Evolutionary conservation across 805 yeast species (phyloP), one percentile per base, ranked within the genome.

Genomic region (Tetrapisispora fleetii): DNA sequence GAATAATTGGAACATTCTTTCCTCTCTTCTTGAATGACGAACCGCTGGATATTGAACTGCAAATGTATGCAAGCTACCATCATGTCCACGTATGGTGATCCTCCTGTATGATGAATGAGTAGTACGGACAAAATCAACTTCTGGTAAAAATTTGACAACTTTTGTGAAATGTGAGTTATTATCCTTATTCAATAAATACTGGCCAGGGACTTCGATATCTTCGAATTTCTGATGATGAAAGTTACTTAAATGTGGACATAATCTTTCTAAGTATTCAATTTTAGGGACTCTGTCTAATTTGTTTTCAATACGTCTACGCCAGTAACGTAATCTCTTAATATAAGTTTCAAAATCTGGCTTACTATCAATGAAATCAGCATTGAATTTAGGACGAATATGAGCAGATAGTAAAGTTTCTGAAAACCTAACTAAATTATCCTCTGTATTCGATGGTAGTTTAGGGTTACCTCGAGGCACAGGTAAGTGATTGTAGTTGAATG

Each of bases 221-320:
- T 93, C 99, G 62, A 93, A 93, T 67, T 89, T 91, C 65, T 93
- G 98, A 64, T 93, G 96, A 67, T 93, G 99, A 79, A 95, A 93
- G 63, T 90, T 96, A 63, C 95, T 84, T 65, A 93, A 73, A 58
- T 91, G 98, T 16, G 98, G 96, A 59, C 97, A 89, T 53, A 93
- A 74, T 49, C 89, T 80, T 67, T 93, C 99, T 53, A 93, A 68
- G 56, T 89, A 85, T 45, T 89, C 85, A 56, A 79, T 78, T 28
- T 81, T 78, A 49, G 88, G 83, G 50, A 95, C 77, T 54, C 95
- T 76, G 63, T 93, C 98, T 51, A 93, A 74, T 62, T 86, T 89
- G 57, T 86, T 95, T 64, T 93, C 98, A 51, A 93, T 72, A 41
- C 96, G 74, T 55, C 89, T 90, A 56, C 96, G 78, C 99, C 99